These are phyloP conservation scores for Chlorophyllum brunneum DNA, from an alignment of 768 basidiomycete genomes.

Conservation along the genomic window DNA sequence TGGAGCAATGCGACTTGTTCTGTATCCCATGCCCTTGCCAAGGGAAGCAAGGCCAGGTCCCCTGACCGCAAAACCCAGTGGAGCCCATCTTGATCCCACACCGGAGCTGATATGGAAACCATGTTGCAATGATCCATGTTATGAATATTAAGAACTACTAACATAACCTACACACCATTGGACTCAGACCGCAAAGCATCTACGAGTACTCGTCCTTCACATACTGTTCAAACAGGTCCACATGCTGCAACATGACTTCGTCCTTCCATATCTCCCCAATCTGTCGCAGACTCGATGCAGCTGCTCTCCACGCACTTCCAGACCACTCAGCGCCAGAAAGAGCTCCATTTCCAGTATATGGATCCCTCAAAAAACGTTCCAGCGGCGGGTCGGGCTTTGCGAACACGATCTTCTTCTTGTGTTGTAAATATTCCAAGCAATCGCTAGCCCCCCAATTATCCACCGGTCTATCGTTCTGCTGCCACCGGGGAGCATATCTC, in stretches of 20 bases:
- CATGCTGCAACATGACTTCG: constrained; percentile 45
- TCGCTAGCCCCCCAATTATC: constrained; percentile 2
- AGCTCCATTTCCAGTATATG: constrained; percentile 45
- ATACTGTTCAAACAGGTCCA: constrained; percentile 45
- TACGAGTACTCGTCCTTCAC: constrained; percentile 23
- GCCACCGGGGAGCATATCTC: constrained; percentile 8
- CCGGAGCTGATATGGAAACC: too few relatives aligned
- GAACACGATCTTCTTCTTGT: constrained; percentile 8
- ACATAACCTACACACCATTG: too few relatives aligned
- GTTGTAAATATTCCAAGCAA: constrained; percentile 9
- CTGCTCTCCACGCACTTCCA: constrained; percentile 60
- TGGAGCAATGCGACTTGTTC: too few relatives aligned
- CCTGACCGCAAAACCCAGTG: too few relatives aligned
- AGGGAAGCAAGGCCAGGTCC: too few relatives aligned
- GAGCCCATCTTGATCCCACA: too few relatives aligned
- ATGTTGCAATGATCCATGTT: neutral
- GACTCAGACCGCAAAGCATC: too few relatives aligned
- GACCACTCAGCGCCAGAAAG: constrained; percentile 77
- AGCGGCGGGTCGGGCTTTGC: constrained; percentile 8
- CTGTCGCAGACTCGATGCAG: constrained; percentile 38
- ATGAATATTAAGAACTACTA: too few relatives aligned
- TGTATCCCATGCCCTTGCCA: too few relatives aligned
- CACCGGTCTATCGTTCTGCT: constrained; percentile 6
- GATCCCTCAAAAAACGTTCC: constrained; percentile 29
- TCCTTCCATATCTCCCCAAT: constrained; percentile 55